Conservation (phyloP, 352 stramenopile species). For the Phytopythium helicoides region DNA sequence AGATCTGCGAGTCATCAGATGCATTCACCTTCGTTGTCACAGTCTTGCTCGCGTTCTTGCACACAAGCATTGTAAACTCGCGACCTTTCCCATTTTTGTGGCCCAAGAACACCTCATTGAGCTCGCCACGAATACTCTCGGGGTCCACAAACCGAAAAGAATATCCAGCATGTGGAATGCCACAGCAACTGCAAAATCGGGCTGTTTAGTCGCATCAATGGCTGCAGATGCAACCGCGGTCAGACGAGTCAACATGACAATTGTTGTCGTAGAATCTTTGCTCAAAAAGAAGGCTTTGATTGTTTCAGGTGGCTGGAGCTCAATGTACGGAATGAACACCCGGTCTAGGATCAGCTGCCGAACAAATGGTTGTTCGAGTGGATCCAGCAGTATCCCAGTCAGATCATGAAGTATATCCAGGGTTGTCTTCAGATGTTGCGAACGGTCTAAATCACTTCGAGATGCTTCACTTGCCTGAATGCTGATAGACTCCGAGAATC, state of each 20-base stretch:
- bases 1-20: slow-evolving; percentile 38
- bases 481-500: slow-evolving; percentile 26
- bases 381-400: slow-evolving; percentile 1
- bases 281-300: slow-evolving; percentile 51
- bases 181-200: slow-evolving; percentile 50
- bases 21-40: slow-evolving; percentile 42
- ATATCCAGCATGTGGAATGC: slow-evolving; percentile 66
- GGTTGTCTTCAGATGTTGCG: background rate
- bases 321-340: slow-evolving; percentile 51
- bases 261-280: slow-evolving; percentile 20
- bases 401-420: slow-evolving; percentile 1
- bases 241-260: slow-evolving; percentile 44
- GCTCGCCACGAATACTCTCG: slow-evolving; percentile 56
- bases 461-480: background rate
- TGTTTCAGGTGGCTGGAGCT: slow-evolving; percentile 28
- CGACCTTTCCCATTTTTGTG: slow-evolving; percentile 69
- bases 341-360: slow-evolving; percentile 43
- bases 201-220: slow-evolving; percentile 28
- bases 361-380: slow-evolving; percentile 19
- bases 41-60: slow-evolving; percentile 81
- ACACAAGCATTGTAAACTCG: slow-evolving; percentile 85
- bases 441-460: slow-evolving; percentile 1
- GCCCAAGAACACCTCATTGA: slow-evolving; percentile 72
- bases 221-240: slow-evolving; percentile 56
- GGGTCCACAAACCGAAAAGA: slow-evolving; percentile 54